These are phyloP conservation scores for Suillus subluteus DNA, from an alignment of 768 basidiomycete genomes.

Conservation along the genomic window DNA sequence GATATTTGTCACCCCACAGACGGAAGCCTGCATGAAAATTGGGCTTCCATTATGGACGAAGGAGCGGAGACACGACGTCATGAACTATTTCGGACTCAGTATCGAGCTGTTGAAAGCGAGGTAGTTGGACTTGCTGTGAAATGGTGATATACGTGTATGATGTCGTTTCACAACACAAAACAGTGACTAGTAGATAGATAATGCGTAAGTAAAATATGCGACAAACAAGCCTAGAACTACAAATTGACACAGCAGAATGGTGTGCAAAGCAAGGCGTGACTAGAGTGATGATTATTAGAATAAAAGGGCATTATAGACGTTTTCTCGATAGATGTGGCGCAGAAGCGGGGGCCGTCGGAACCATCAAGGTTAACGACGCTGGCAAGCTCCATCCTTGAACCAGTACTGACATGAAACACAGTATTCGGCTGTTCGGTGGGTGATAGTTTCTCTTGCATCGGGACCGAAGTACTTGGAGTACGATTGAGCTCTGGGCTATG, in stretches of 20 bases:
- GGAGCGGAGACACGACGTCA: constrained; percentile 47
- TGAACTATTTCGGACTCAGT: constrained; percentile 72
- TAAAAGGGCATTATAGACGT: constrained; percentile 20
- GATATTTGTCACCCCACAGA: constrained; percentile 44
- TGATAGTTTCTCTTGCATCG: constrained; percentile 65
- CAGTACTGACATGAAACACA: constrained; percentile 64
- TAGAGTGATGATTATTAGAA: constrained; percentile 32
- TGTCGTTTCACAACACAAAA: constrained; percentile 1
- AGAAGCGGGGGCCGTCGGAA: constrained; percentile 9
- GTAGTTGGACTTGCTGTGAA: constrained; percentile 76
- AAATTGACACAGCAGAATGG: constrained; percentile 23
- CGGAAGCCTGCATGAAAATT: constrained; percentile 35
- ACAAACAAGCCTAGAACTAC: constrained; percentile 20
- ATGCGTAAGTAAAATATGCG: constrained; percentile 16
- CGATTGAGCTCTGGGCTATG: constrained; percentile 11
- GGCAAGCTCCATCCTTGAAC: constrained; percentile 51
- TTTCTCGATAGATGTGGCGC: constrained; percentile 6
- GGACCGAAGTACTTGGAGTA: constrained; percentile 67
- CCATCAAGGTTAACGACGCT: constrained; percentile 32
- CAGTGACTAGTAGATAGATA: constrained; percentile 1
- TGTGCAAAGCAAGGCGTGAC: constrained; percentile 19
- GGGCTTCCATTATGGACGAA: constrained; percentile 44
- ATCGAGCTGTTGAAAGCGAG: constrained; percentile 86
- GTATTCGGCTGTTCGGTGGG: constrained; percentile 51
- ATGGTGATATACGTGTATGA: constrained; percentile 48